These are phyloP conservation scores for Streptanthus diversifolius DNA, from an alignment of 345 rosid genomes.

Conservation along the genomic window DNA sequence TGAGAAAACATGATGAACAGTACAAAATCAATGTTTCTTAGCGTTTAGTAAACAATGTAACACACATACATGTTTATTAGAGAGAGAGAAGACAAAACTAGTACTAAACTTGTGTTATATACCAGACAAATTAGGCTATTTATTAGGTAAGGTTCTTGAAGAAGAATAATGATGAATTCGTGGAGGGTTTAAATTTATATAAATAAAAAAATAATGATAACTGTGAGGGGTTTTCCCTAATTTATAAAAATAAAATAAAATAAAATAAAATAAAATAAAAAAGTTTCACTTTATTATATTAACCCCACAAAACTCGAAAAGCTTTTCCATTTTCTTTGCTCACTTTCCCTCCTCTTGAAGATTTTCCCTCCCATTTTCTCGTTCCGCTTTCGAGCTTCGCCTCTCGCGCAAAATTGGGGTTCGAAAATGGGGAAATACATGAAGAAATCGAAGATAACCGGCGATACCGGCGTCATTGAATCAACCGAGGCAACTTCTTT, in stretches of 20 bases:
- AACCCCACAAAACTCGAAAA: slow-evolving; percentile 24
- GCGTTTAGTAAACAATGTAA: too few species aligned
- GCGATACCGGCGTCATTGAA: slow-evolving; percentile 30
- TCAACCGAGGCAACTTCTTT: slow-evolving; percentile 19
- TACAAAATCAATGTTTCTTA: too few species aligned
- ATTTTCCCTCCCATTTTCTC: slow-evolving; percentile 33
- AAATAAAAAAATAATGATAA: background rate
- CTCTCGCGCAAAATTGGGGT: background rate
- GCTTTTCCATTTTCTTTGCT: background rate
- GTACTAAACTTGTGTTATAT: too few species aligned
- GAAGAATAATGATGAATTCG: background rate
- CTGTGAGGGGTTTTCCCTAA: too few species aligned
- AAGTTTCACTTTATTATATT: background rate
- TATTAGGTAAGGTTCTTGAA: background rate
- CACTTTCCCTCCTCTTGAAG: slow-evolving; percentile 5
- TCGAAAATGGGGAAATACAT: slow-evolving; percentile 34
- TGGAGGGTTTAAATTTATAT: background rate
- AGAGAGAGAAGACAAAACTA: too few species aligned
- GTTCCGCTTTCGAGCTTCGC: slow-evolving; percentile 16
- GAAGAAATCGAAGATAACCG: slow-evolving; percentile 34
- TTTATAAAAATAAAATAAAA: too few species aligned
- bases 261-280: too few species aligned
- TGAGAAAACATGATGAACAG: too few species aligned
- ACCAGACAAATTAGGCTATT: background rate
- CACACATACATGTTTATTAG: too few species aligned